phyloP scores from a whole-genome alignment of 805 yeast genomes.

The Myxozyma kluyveri region DNA sequence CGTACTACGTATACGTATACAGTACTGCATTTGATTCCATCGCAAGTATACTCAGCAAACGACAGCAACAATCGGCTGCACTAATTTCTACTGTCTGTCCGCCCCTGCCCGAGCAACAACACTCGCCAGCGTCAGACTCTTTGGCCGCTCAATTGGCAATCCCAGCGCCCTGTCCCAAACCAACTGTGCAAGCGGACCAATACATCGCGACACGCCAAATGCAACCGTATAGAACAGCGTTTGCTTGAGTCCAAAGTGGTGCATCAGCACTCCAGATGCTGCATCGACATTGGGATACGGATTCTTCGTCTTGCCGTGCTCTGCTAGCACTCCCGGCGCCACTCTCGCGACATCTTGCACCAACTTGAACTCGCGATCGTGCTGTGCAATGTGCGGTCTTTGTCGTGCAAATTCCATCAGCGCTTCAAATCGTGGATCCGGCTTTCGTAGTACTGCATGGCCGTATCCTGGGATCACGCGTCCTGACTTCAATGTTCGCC shows the following conservation, averaged over 20 bases:
- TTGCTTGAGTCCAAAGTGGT: constrained; percentile 81
- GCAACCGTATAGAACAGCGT: constrained; percentile 80
- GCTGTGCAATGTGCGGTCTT: constrained; percentile 77
- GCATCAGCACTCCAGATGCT: constrained; percentile 80
- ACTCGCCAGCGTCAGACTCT: too few species aligned
- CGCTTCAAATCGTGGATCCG: constrained; percentile 85
- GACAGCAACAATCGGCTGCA: too few species aligned
- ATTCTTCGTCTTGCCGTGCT: constrained; percentile 88
- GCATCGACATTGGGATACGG: constrained; percentile 93
- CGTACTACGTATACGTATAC: too few species aligned
- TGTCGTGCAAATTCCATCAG: constrained; percentile 76
- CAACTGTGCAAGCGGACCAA: constrained; percentile 82
- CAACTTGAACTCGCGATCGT: constrained; percentile 72
- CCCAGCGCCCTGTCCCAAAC: constrained; percentile 83
- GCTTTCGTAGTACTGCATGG: constrained; percentile 82
- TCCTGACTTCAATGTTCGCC: constrained; percentile 77
- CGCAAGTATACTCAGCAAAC: too few species aligned
- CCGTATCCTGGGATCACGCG: constrained; percentile 89
- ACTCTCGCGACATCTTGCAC: constrained; percentile 76
- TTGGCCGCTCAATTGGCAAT: constrained; percentile 82
- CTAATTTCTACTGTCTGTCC: too few species aligned
- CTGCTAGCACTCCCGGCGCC: constrained; percentile 75
- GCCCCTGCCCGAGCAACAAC: too few species aligned
- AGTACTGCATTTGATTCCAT: too few species aligned
- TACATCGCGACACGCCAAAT: constrained; percentile 83